Conservation (phyloP, 2,329 filamentous ascomycete genomes). For the Ophiostoma himal-ulmi region DNA sequence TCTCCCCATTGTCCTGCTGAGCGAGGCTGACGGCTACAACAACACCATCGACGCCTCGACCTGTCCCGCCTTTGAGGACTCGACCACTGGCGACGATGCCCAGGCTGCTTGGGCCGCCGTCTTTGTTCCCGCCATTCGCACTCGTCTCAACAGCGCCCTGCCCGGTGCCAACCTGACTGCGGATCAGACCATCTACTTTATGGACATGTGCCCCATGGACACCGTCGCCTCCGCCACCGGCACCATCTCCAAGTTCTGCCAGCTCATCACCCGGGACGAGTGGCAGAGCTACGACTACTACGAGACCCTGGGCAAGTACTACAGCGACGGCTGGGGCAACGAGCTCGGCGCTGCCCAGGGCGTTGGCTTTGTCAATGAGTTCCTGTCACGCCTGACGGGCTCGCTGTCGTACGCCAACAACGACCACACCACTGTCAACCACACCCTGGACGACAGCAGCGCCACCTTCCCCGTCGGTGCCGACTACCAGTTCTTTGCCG, state of each 20-base stretch:
- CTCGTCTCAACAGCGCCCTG: constrained; percentile 63
- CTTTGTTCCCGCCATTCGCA: constrained; percentile 63
- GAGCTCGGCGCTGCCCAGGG: constrained; percentile 77
- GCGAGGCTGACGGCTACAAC: constrained; percentile 61
- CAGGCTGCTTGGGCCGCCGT: constrained; percentile 54
- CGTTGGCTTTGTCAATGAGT: constrained; percentile 80
- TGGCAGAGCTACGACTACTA: constrained; percentile 79
- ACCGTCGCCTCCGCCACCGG: constrained; percentile 51
- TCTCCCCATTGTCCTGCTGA: constrained; percentile 54
- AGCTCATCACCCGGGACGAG: constrained; percentile 64
- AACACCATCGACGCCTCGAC: constrained; percentile 71
- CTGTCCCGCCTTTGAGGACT: constrained; percentile 63
- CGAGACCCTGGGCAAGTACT: constrained; percentile 75
- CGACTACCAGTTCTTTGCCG: constrained; percentile 61
- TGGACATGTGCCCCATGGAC: constrained; percentile 85
- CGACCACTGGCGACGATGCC: constrained; percentile 44
- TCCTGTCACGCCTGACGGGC: constrained; percentile 71
- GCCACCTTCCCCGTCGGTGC: constrained; percentile 67
- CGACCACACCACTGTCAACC: constrained; percentile 71
- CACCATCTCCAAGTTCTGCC: constrained; percentile 63
- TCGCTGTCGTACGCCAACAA: constrained; percentile 53
- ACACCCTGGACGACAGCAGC: constrained; percentile 61
- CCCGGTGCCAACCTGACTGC: constrained; percentile 59
- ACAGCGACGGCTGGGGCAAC: constrained; percentile 71
- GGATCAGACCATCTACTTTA: constrained; percentile 62